Evolutionary conservation across 2,329 filamentous ascomycete genomes (phyloP).

Genomic region (Cordyceps cicadae): DNA sequence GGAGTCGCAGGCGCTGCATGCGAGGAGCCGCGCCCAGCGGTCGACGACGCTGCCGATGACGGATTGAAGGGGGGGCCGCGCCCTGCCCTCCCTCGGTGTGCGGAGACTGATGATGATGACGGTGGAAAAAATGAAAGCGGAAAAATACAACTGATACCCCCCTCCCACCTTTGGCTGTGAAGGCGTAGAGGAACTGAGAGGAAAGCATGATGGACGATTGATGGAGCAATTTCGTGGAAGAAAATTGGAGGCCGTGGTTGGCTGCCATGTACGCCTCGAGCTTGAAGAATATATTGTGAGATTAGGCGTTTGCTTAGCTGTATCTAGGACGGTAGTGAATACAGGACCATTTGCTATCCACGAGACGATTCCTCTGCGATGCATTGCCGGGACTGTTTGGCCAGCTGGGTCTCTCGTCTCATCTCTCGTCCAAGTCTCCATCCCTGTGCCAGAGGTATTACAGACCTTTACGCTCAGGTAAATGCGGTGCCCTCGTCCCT

Average conservation of each 20-base stretch:
- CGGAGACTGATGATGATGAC: too few species aligned
- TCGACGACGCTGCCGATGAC: background rate
- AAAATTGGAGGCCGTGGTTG: background rate
- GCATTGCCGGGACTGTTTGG: too few species aligned
- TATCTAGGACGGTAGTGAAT: background rate
- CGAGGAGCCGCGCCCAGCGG: constrained; percentile 3
- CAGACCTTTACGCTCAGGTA: too few species aligned
- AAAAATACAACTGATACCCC: background rate
- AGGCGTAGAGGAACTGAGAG: background rate
- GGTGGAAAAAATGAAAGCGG: background rate
- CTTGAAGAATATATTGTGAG: background rate
- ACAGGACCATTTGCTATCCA: background rate
- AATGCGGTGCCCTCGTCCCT: too few species aligned
- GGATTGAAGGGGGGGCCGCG: background rate
- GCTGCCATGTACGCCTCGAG: background rate
- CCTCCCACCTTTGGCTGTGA: too few species aligned
- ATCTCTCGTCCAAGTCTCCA: too few species aligned
- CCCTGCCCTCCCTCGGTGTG: too few species aligned
- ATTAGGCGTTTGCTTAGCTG: background rate
- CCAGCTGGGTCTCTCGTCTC: too few species aligned
- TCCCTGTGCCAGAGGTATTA: too few species aligned
- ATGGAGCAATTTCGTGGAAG: background rate
- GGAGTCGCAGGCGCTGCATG: constrained; percentile 38
- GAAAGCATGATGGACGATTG: background rate
- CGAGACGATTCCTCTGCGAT: too few species aligned